Base-by-base conservation (phyloP, 2,329 filamentous ascomycete species). In the Fusarium euwallaceae region DNA sequence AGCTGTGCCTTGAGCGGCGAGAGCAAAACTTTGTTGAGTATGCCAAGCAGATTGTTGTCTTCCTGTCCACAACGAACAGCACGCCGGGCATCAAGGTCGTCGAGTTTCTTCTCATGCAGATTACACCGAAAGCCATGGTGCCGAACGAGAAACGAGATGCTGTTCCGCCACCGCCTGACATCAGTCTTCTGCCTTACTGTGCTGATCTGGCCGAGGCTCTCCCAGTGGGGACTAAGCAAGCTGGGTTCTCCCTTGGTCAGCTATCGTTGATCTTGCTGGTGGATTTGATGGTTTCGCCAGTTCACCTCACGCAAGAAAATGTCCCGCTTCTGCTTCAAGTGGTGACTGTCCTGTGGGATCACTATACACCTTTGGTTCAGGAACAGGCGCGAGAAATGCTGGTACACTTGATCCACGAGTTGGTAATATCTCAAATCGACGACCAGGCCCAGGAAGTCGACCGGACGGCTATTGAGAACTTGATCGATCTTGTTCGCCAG, bases 21-120 rank as follows among this genome's bases (percentile, higher is more conserved):
- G 97, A 99, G 82, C 97, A 99, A 79, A 98, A 98, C 78, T 99
- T 98, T 82, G 96, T 99, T 65, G 95, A 98, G 77, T 98, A 97
- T 80, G 96, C 96, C 6, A 99, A 98, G 85, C 97, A 99, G 82
- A 97, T 99, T 62, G 95, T 98, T 17, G 97, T 99, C 1, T 98
- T 98, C 81, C 83, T 99, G 6, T 97, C 97, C 0, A 97, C 94
- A 74, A 98, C 89, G 0, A 88, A 86, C 72, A 89, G 86, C 89
- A 79, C 93, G 84, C 80, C 95, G 2, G 95, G 95, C 1, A 92
- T 94, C 58, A 97, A 97, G 79, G 95, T 99, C 4, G 92, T 99
- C 12, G 97, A 99, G 74, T 98, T 98, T 76, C 88, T 99, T 64
- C 86, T 98, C 32, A 88, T 97, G 83, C 95, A 98, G 75, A 95